phyloP scores from a whole-genome alignment of 73 alveolate genomes.

The Symbiodinium pilosum region DNA sequence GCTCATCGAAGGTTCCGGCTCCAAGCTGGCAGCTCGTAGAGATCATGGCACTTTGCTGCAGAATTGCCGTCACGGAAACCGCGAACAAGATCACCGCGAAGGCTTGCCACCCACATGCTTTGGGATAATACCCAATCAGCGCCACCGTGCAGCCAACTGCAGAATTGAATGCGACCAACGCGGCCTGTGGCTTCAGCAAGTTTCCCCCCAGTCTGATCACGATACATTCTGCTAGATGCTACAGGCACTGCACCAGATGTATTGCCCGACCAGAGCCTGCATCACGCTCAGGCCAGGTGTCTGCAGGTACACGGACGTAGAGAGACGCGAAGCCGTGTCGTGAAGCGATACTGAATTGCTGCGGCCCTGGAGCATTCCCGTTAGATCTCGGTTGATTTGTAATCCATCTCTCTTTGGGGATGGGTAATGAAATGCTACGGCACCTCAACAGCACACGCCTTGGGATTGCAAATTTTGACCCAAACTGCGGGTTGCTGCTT shows the following conservation, averaged over 20 bases:
- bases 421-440: too few species aligned
- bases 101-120: neutral
- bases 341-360: neutral
- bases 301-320: neutral
- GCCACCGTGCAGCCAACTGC: conserved; percentile 7
- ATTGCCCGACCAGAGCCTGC: neutral
- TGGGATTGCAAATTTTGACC: too few species aligned
- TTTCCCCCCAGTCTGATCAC: too few species aligned
- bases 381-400: too few species aligned
- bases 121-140: neutral
- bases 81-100: neutral
- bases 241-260: too few species aligned
- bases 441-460: too few species aligned
- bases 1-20: conserved; percentile 1
- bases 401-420: too few species aligned
- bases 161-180: neutral
- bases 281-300: neutral
- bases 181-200: neutral
- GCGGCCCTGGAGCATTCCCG: conserved; percentile 1
- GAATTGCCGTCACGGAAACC: neutral
- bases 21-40: conserved; percentile 11
- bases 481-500: too few species aligned
- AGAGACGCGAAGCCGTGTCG: neutral
- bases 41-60: neutral
- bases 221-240: too few species aligned